phyloP scores from a whole-genome alignment of 2,329 filamentous ascomycete genomes.

The Elsinoe ampelina region DNA sequence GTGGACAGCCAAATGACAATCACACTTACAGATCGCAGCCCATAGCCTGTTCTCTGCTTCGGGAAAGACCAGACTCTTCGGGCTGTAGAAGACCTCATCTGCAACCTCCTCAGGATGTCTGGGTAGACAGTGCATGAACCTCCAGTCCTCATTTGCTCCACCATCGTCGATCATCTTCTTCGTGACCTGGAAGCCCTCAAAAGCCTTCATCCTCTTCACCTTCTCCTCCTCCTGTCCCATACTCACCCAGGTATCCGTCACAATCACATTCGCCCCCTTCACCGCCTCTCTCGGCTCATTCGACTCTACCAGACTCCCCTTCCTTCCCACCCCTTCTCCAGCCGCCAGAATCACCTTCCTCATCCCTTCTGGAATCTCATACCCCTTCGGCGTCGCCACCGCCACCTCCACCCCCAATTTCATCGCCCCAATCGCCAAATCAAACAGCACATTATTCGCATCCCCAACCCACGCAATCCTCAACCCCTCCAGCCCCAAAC shows the following conservation, averaged over 20 bases:
- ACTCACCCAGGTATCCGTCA: constrained; percentile 96
- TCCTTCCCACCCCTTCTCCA: constrained; percentile 45
- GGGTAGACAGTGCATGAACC: constrained; percentile 97
- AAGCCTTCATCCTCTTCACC: constrained; percentile 66
- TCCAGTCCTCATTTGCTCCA: constrained; percentile 81
- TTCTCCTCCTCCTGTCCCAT: constrained; percentile 94
- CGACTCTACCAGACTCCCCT: constrained; percentile 65
- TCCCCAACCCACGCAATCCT: constrained; percentile 96
- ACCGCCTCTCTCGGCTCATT: constrained; percentile 75
- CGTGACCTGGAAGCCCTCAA: constrained; percentile 87
- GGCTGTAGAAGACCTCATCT: constrained; percentile 89
- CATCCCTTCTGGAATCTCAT: constrained; percentile 71
- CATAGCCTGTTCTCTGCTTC: constrained; percentile 94
- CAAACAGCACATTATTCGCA: constrained; percentile 93
- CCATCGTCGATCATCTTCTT: constrained; percentile 72
- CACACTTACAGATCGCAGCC: constrained; percentile 64
- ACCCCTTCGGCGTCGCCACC: constrained; percentile 78
- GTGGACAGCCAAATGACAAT: neutral
- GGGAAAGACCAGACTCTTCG: constrained; percentile 76
- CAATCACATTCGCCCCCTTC: constrained; percentile 75
- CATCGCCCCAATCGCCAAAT: constrained; percentile 76
- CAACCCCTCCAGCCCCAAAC: constrained; percentile 65
- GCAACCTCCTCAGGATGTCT: constrained; percentile 86
- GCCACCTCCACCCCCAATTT: constrained; percentile 82
- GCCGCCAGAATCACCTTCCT: constrained; percentile 60